These are phyloP conservation scores for Agapanthus africanus DNA, from an alignment of 106 monocot genomes.

Conservation along the genomic window DNA sequence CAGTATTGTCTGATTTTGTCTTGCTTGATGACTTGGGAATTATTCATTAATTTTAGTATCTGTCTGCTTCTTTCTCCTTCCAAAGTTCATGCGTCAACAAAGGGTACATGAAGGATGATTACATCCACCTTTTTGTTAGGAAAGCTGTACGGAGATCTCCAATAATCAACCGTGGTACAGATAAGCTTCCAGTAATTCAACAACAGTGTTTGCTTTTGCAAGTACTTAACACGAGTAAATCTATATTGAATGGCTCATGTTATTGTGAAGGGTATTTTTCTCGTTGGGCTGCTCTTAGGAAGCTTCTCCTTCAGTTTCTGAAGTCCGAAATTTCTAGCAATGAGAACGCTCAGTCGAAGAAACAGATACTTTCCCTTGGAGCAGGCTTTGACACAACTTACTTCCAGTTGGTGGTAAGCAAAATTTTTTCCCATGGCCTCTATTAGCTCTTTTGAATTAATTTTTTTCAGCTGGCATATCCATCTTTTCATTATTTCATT, in stretches of 20 bases:
- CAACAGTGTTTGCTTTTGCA: neutral
- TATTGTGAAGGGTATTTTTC: constrained; percentile 68
- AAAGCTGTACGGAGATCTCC: constrained; percentile 73
- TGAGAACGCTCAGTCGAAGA: constrained; percentile 25
- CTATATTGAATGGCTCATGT: neutral
- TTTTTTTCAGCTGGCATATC: neutral
- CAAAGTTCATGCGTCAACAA: constrained; percentile 85
- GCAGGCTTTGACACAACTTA: constrained; percentile 97
- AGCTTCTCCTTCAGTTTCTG: constrained; percentile 79
- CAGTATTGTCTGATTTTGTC: too few relatives aligned
- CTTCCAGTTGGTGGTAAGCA: constrained; percentile 67
- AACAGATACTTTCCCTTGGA: constrained; percentile 90
- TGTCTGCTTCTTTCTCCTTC: too few relatives aligned
- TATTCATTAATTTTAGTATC: too few relatives aligned
- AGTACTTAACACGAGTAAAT: neutral
- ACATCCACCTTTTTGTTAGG: constrained; percentile 79
- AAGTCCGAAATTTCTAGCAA: constrained; percentile 13
- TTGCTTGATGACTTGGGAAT: too few relatives aligned
- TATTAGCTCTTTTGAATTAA: neutral
- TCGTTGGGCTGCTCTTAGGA: constrained; percentile 83
- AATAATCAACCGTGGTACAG: constrained; percentile 89
- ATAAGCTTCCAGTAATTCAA: neutral
- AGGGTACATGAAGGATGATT: constrained; percentile 95
- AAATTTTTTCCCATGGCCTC: neutral
- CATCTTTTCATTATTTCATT: neutral